Evolutionary conservation across 768 basidiomycete species (phyloP).

Genomic region (Trametes sanguinea): DNA sequence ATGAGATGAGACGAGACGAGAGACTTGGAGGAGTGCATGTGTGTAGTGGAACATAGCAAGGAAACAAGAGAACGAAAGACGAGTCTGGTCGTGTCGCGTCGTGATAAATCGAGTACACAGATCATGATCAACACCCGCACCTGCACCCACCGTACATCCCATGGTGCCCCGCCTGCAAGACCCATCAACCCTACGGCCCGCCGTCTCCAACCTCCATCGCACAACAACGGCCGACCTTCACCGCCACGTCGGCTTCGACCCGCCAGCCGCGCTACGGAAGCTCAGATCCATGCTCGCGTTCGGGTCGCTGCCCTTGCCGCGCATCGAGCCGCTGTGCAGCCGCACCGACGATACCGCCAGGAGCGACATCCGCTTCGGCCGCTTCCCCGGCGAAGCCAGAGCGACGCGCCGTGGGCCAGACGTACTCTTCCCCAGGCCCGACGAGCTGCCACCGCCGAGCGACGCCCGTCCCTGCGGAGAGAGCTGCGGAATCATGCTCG

Average conservation of each 20-base stretch:
- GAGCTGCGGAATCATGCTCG: slow-evolving; percentile 78
- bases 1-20: neutral
- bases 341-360: slow-evolving; percentile 37
- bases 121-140: slow-evolving; percentile 1
- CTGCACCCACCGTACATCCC: neutral
- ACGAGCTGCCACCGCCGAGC: slow-evolving; percentile 29
- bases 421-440: slow-evolving; percentile 19
- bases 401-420: slow-evolving; percentile 44
- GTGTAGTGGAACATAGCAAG: slow-evolving; percentile 15
- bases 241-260: slow-evolving; percentile 58
- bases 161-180: slow-evolving; percentile 14
- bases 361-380: slow-evolving; percentile 58
- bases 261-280: slow-evolving; percentile 38
- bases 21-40: neutral
- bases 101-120: slow-evolving; percentile 20
- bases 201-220: neutral
- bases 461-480: slow-evolving; percentile 47
- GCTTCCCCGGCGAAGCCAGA: slow-evolving; percentile 57
- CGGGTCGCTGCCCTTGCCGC: slow-evolving; percentile 25
- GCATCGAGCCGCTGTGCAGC: slow-evolving; percentile 32
- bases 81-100: slow-evolving; percentile 19
- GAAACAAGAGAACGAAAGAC: slow-evolving; percentile 16
- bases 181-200: neutral
- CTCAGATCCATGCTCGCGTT: slow-evolving; percentile 53
- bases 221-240: slow-evolving; percentile 34